phyloP scores from a whole-genome alignment of 305 asterid species.

The Ajuga reptans region DNA sequence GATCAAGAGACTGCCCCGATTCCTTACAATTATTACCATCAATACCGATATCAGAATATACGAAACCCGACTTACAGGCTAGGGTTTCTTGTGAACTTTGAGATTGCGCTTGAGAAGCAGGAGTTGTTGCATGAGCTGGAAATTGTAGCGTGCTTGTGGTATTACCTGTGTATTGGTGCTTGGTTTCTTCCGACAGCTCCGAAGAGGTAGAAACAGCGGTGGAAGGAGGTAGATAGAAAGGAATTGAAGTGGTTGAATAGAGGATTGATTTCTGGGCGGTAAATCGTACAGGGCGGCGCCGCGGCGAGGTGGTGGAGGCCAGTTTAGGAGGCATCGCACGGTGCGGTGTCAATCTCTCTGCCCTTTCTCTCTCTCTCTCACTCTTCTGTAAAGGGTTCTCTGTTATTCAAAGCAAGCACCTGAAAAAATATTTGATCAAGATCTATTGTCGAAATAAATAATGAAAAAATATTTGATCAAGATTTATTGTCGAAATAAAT shows the following conservation, averaged over 20 bases:
- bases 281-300: conserved; percentile 16
- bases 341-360: neutral
- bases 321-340: conserved; percentile 38
- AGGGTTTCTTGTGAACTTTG: conserved; percentile 21
- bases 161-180: neutral
- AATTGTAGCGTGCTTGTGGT: neutral
- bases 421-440: no score
- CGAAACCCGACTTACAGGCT: neutral
- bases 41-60: conserved; percentile 3
- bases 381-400: no score
- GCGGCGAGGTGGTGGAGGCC: conserved; percentile 18
- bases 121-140: neutral
- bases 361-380: neutral
- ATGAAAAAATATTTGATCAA: no score
- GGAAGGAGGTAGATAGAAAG: neutral
- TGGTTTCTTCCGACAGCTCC: neutral
- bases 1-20: neutral
- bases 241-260: neutral
- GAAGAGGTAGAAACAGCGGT: conserved; percentile 10
- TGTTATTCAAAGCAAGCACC: no score
- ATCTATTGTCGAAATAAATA: no score
- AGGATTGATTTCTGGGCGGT: conserved; percentile 14
- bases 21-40: neutral
- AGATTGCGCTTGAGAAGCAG: conserved; percentile 12
- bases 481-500: no score